Base-by-base conservation (phyloP, 176 grass and related monocot species). In the Neostapfia colusana region DNA sequence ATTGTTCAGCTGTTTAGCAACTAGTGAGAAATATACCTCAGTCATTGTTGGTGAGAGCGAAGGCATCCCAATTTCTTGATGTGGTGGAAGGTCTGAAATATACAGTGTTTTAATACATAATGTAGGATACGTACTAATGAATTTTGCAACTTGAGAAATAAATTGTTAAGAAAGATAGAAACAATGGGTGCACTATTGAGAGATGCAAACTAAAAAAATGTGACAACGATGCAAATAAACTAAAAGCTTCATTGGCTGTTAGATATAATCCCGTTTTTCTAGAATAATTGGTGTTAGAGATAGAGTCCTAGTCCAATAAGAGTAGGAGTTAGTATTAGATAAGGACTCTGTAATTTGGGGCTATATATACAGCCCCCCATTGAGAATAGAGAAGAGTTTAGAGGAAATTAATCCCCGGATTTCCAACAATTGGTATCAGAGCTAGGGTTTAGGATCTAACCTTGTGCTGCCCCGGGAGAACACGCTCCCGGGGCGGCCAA, bases 1-100 rank as follows among this genome's bases (percentile, higher is more conserved):
- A 81, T 67, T 26, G 25, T 59, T 37, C 63, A 62, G 12, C 31
- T 81, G n/a, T 70, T 27, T 31, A 27, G 70, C 1, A 74, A 77
- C 13, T 26, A 31, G 40, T 63, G 17, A 62, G 60, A 70, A 65
- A 82, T 77, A 66, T 80, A 98, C 95, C 89, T 98, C 95, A 67
- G 91, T 94, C 95, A 98, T 98, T 57, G 95, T 98, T 43, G 91
- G 95, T 21, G 91, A 98, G 78, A 98, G 95, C 0, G 91, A 98
- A 20, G 95, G 95, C 95, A 98, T 98, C 64, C 95, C 95, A 20
- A 98, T 80, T 75, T 84, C 75, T 64, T 90, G 82, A 90, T 98
- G 89, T 46, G 91, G 82, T 25, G 95, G 95, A 38, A 98, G 64
- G 53, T 94, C 95, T 98, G 82, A 25, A 84, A 86, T n/a, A 70